These are phyloP conservation scores for Trametes sanguinea DNA, from an alignment of 768 basidiomycete genomes.

Conservation along the genomic window DNA sequence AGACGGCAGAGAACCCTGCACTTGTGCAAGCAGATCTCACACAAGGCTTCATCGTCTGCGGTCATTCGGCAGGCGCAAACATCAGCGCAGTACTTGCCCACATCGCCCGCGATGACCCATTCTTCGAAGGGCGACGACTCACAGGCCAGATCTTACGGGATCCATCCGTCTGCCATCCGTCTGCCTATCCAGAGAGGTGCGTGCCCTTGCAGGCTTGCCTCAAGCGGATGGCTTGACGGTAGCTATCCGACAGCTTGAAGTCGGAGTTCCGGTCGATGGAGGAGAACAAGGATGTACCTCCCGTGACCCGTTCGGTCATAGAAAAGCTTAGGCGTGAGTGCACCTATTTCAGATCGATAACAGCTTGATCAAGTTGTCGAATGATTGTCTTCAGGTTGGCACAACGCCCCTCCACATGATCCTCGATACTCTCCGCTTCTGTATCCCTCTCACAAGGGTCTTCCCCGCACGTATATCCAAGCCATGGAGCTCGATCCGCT, in stretches of 20 bases:
- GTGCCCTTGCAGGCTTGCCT: background rate
- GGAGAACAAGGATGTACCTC: conserved; percentile 24
- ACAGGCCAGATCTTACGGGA: conserved; percentile 31
- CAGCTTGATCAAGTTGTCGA: too few relatives aligned
- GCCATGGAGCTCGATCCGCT: conserved; percentile 28
- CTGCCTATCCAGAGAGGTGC: conserved; percentile 21
- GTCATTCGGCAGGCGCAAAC: conserved; percentile 30
- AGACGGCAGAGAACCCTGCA: conserved; percentile 17
- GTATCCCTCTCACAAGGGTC: conserved; percentile 11
- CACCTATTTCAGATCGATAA: too few relatives aligned
- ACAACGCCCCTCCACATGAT: background rate
- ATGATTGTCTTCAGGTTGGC: background rate
- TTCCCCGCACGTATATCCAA: conserved; percentile 31
- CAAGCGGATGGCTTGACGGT: too few relatives aligned
- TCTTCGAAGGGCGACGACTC: conserved; percentile 24
- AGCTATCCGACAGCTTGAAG: conserved; percentile 20
- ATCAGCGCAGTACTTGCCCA: conserved; percentile 28
- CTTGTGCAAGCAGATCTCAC: conserved; percentile 20
- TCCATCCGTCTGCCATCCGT: conserved; percentile 22
- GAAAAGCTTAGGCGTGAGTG: background rate
- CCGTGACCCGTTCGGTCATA: conserved; percentile 9
- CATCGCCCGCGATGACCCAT: conserved; percentile 30
- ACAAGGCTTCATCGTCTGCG: conserved; percentile 32
- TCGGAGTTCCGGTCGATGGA: conserved; percentile 26
- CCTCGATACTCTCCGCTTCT: conserved; percentile 1